A percentile compares a stretch with the other conserved stretches of the same genome.
These are phyloP conservation scores for Mycena filopes DNA, from an alignment of 768 basidiomycete genomes.

Conservation along the genomic window DNA sequence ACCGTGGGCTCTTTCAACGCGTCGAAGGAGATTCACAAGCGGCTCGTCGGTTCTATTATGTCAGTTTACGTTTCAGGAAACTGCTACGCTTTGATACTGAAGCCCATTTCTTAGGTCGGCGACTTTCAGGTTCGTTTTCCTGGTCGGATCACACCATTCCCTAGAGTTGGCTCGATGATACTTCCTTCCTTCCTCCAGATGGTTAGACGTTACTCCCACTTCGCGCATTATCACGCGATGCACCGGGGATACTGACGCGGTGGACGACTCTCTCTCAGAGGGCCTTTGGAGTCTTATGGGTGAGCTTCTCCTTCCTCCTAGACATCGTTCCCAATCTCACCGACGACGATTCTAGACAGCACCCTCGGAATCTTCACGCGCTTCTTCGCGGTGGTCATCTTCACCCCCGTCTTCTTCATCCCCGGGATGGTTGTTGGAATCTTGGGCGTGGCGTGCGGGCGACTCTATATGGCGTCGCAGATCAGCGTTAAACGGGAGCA, in stretches of 20 bases:
- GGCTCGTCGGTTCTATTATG: constrained; percentile 63
- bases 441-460: constrained; percentile 55
- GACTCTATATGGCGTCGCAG: constrained; percentile 57
- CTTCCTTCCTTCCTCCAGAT: constrained; percentile 69
- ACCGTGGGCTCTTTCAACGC: constrained; percentile 64
- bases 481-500: constrained; percentile 61
- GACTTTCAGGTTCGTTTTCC: no score
- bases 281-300: constrained; percentile 33
- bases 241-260: constrained; percentile 70
- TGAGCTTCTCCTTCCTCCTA: constrained; percentile 39
- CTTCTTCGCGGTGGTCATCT: constrained; percentile 54
- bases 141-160: no score
- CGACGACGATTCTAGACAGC: constrained; percentile 18
- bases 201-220: constrained; percentile 57
- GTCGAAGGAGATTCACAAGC: constrained; percentile 61
- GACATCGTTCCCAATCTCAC: background rate
- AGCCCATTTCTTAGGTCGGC: no score
- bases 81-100: no score
- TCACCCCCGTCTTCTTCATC: constrained; percentile 57
- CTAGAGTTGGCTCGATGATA: constrained; percentile 64
- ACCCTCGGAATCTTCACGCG: constrained; percentile 51
- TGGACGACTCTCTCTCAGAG: constrained; percentile 58
- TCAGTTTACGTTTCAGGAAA: no score
- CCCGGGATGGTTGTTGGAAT: constrained; percentile 54
- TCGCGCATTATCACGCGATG: constrained; percentile 72